Base-by-base conservation (phyloP, 768 basidiomycete genomes). In the Russula sp. region DNA sequence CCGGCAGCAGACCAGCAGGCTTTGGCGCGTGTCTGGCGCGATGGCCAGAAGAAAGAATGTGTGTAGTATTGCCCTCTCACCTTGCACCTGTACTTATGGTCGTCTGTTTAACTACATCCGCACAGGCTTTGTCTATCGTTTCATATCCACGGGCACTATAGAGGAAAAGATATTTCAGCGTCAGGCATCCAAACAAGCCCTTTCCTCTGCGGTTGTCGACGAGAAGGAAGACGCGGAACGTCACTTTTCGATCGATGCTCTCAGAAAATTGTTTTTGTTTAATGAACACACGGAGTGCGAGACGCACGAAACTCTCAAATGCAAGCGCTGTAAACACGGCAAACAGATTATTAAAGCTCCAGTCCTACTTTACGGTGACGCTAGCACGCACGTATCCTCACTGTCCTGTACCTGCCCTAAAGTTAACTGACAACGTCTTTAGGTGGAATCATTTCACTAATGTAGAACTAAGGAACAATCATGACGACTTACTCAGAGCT, bases 41-140 rank as follows among this genome's bases (percentile, higher is more conserved):
- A 99, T 72, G 96, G 96, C 0, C 96, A 98, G 75, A 99, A 97
- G 85, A 98, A 98, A 84, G 95, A 97, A 77, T 99, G 96, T 94
- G 72, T 59, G 90, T 72, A 10, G 46, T 5, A 18, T 46, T 26
- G 26, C 20, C 34, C 16, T 34, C 11, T 48, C 65, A 34, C 11
- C n/a, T 48, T 50, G 40, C 13, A 34, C 22, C 44, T 52, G 32
- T 14, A 38, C 56, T 53, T 10, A 30, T 20, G 13, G 18, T 60
- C 40, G 40, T 42, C 66, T 49, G 67, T 52, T 32, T 22, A 38
- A 42, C 59, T 13, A 57, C 16, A 24, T 49, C 18, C 48, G 18
- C 26, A 4, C 56, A 96, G 93, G 94, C 72, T 99, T 99, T 69
- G 96, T 98, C 4, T 99, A 98, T 74, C 92, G 96, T 26, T 99